These are phyloP conservation scores for Trametes elegans DNA, from an alignment of 768 basidiomycete genomes.

Conservation along the genomic window DNA sequence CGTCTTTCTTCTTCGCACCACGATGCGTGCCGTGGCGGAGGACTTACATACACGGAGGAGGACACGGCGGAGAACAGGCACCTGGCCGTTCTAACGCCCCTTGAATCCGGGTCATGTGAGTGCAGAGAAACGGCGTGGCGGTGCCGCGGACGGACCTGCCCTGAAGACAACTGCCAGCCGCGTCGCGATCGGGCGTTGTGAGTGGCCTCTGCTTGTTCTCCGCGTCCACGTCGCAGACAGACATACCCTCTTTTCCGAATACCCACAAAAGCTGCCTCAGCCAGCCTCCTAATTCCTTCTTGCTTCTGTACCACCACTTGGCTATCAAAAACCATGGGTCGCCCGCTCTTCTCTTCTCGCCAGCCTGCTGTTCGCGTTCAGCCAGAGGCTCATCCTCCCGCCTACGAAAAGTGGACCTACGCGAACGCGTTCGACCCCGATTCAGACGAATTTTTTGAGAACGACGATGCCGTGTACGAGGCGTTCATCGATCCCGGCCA, in stretches of 20 bases:
- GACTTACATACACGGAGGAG: too few species aligned
- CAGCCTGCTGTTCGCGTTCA: slow-evolving; percentile 24
- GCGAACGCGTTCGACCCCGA: slow-evolving; percentile 76
- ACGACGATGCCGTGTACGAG: slow-evolving; percentile 60
- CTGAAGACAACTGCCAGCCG: background rate
- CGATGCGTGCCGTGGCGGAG: too few species aligned
- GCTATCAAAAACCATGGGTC: slow-evolving; percentile 17
- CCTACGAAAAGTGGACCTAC: slow-evolving; percentile 59
- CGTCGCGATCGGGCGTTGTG: slow-evolving; percentile 6
- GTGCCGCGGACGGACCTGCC: slow-evolving; percentile 20
- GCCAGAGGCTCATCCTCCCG: slow-evolving; percentile 17
- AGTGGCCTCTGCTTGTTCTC: background rate
- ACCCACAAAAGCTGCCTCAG: slow-evolving; percentile 22
- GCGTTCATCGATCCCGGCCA: slow-evolving; percentile 46
- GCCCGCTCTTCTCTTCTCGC: slow-evolving; percentile 22
- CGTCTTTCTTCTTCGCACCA: too few species aligned
- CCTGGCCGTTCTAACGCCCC: slow-evolving; percentile 11
- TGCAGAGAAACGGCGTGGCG: slow-evolving; percentile 6
- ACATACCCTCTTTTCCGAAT: slow-evolving; percentile 17
- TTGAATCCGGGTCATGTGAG: slow-evolving; percentile 4
- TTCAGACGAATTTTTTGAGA: slow-evolving; percentile 71
- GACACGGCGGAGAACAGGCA: background rate
- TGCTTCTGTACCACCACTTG: slow-evolving; percentile 16
- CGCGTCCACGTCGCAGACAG: background rate
- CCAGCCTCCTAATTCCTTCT: slow-evolving; percentile 15